Percentiles rank a stretch among this genome's conserved stretches.
These are phyloP conservation scores for Aspergillus brunneoviolaceus DNA, from an alignment of 2,329 filamentous ascomycete genomes.

Conservation along the genomic window DNA sequence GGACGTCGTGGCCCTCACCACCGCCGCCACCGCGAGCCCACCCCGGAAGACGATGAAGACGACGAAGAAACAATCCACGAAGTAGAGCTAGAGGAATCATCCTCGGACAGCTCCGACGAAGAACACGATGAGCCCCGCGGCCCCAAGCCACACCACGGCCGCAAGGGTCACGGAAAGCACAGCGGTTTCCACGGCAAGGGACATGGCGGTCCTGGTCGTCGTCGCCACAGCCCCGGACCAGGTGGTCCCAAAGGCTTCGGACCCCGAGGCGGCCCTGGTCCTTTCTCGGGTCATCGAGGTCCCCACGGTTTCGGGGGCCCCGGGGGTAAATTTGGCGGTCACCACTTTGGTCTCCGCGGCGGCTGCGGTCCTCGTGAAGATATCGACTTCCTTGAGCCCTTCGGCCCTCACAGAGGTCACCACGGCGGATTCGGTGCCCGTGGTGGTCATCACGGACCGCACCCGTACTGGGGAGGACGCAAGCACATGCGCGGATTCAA, in stretches of 20 bases:
- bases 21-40: not conserved
- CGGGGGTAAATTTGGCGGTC: not conserved
- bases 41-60: conserved; percentile 2
- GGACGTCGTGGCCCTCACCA: conserved; percentile 2
- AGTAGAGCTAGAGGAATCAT: not conserved
- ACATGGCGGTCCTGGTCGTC: not conserved
- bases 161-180: not conserved
- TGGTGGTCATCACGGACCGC: not conserved
- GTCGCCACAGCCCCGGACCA: not conserved
- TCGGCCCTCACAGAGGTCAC: not conserved
- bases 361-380: not conserved
- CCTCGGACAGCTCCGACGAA: not conserved
- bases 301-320: not conserved
- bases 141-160: not conserved
- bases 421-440: not conserved
- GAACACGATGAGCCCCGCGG: not conserved
- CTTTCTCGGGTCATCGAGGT: not conserved
- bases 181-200: not conserved
- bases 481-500: conserved; percentile 7
- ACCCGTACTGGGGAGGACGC: not conserved
- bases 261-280: not conserved
- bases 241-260: not conserved
- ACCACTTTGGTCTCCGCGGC: not conserved
- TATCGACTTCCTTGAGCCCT: not conserved
- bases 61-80: not conserved